Base-by-base conservation (phyloP, 1,284 basidiomycete genomes). In the Ceratobasidium sp. region DNA sequence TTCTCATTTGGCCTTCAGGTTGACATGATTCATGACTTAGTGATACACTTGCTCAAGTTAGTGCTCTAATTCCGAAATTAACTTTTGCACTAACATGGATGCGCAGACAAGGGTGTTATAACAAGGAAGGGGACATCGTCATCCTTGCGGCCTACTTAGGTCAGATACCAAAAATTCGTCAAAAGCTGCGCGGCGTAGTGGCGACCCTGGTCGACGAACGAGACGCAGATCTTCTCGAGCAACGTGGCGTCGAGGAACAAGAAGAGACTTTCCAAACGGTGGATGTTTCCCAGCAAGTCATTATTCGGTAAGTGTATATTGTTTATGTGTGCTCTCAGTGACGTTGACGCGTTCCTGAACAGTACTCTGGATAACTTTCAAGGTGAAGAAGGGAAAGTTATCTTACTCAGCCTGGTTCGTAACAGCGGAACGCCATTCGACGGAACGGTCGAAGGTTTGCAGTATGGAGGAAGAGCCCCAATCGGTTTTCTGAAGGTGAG, bases 361-460 rank as follows among this genome's bases (percentile, higher is more conserved):
- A 83, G 88, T 17, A 91, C 89, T 1, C 83, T 92, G 0, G 89
- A 92, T 72, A 91, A 88, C 70, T 92, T 86, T 73, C 90, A 92
- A 76, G 73, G 78, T 8, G 76, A 76, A 50, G 75, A 76, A 53
- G 72, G 10, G 20, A 68, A 85, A 81, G 83, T 91, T 68, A 81
- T 90, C 38, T 89, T 91, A 27, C 76, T 92, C 3, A 91, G 89
- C 0, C 81, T 90, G 12, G 89, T 91, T 12, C 80, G 89, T 58
- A 91, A 91, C 72, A 82, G 85, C 0, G 88, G 88, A 1, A 76
- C 77, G 3, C 70, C 71, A 1, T 35, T 52, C 22, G 15, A 47
- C 10, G 29, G 20, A 47, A 25, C 22, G 13, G 3, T 25, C 22
- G 17, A 15, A 27, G 22, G 22, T 27, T 29, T 50, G 22, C 12